Percentiles rank a stretch among this genome's conserved stretches.
Conservation (phyloP, 2,329 filamentous ascomycete species). For the Emergomyces africanus region DNA sequence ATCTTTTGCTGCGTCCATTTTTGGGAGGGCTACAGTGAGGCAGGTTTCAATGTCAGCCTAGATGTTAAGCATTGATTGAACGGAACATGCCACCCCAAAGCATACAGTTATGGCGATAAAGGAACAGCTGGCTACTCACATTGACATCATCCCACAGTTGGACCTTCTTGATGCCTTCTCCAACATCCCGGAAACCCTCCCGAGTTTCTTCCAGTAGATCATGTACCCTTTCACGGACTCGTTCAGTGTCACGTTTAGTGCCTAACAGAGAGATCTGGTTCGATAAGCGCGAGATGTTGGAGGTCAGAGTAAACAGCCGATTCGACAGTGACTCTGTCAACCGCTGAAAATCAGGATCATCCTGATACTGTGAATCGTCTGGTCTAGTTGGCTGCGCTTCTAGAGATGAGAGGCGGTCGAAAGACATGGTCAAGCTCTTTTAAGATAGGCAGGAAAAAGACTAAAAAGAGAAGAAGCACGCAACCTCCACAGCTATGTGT, state of each 20-base stretch:
- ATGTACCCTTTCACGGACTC: slow-evolving; percentile 81
- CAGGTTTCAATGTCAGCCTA: background rate
- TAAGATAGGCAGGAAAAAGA: too few relatives aligned
- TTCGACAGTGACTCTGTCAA: slow-evolving; percentile 74
- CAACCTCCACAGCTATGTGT: background rate
- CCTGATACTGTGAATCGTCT: slow-evolving; percentile 64
- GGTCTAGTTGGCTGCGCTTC: slow-evolving; percentile 66
- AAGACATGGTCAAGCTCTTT: slow-evolving; percentile 56
- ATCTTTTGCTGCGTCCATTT: slow-evolving; percentile 95
- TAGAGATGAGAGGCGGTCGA: slow-evolving; percentile 71
- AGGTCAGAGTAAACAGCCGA: slow-evolving; percentile 78
- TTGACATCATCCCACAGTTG: slow-evolving; percentile 76
- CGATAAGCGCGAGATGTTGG: slow-evolving; percentile 72
- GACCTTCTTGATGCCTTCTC: slow-evolving; percentile 85
- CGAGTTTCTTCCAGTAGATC: slow-evolving; percentile 77
- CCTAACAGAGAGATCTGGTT: slow-evolving; percentile 77
- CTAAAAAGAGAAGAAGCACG: background rate
- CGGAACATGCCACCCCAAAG: background rate
- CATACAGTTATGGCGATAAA: background rate
- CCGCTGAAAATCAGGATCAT: slow-evolving; percentile 83
- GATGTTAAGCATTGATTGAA: background rate
- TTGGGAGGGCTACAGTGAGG: slow-evolving; percentile 61
- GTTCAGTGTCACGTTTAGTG: slow-evolving; percentile 80
- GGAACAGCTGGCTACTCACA: slow-evolving; percentile 35
- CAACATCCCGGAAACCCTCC: slow-evolving; percentile 77